Evolutionary conservation across 1,284 basidiomycete genomes (phyloP), one percentile per base, ranked within the genome.

Genomic region (Naganishia sp.): DNA sequence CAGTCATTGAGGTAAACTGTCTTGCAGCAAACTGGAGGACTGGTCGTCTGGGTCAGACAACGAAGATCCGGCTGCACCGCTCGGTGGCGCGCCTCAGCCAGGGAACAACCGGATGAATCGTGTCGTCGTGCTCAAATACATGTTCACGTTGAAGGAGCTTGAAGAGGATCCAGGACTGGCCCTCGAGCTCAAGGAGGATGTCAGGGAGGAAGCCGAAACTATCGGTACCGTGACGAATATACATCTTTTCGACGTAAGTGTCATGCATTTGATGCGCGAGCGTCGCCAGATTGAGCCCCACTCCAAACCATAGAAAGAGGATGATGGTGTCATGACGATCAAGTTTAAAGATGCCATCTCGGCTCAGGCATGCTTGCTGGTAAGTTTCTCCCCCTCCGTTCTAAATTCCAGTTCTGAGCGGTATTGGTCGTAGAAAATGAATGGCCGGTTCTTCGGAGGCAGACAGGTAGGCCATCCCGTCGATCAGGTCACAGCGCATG

Each of bases 181-280:
- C 50, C 84, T 99, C 11, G 95, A 99, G 72, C 84, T 98, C 60
- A 97, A 97, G 75, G 90, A 96, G 72, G 95, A 99, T 71, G 94
- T 99, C 10, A 85, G 95, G 64, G 93, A 96, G 46, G 95, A 99
- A 75, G 96, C 93, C 70, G 88, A 89, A 60, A 85, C 85, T 0
- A 79, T 99, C 13, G 96, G 96, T n/a, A 88, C 92, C 70, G 95
- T 99, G 2, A 99, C 94, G 0, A 97, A 93, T 73, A 91, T 98
- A 0, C 87, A 92, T n/a, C 79, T 99, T 39, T 99, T 95, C 77
- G 95, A 99, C 81, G 93, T 95, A 76, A 79, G 91, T 84, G 39
- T 39, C 52, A 0, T 15, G 52, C 28, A 13, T 31, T 17, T 51
- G 11, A 52, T 23, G 66, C 52, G 28, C 35, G 43, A 15, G 35